Evolutionary conservation across 148 eudicot species (phyloP).

Genomic region (Spergularia marina): DNA sequence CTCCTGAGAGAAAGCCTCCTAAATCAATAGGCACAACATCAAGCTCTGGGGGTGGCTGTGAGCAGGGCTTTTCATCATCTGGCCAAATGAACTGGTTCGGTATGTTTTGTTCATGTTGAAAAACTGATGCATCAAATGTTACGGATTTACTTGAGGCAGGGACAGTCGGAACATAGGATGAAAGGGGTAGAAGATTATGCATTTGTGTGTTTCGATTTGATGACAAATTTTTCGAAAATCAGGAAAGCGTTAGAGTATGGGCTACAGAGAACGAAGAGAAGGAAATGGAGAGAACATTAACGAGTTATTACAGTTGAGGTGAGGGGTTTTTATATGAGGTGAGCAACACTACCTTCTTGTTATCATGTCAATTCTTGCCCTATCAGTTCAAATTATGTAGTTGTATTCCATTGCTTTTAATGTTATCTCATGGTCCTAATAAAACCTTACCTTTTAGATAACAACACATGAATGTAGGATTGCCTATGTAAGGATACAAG

Average conservation of each 20-base stretch:
- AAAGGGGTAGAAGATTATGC: slow-evolving; percentile 6
- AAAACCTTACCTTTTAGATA: slow-evolving; percentile 11
- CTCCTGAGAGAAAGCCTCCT: slow-evolving; percentile 41
- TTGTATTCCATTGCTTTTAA: slow-evolving; percentile 13
- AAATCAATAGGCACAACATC: slow-evolving; percentile 41
- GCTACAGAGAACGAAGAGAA: background rate
- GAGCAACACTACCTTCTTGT: slow-evolving; percentile 16
- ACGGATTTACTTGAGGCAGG: slow-evolving; percentile 3
- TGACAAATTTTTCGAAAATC: slow-evolving; percentile 4
- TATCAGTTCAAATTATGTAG: slow-evolving; percentile 4
- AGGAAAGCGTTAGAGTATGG: background rate
- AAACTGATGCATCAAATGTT: slow-evolving; percentile 30
- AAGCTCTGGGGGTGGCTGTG: slow-evolving; percentile 36
- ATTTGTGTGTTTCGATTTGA: slow-evolving; percentile 12
- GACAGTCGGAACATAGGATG: slow-evolving; percentile 9
- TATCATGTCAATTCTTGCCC: slow-evolving; percentile 25
- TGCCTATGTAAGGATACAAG: background rate
- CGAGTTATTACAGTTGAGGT: slow-evolving; percentile 7
- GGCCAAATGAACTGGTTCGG: slow-evolving; percentile 52
- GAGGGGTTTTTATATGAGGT: slow-evolving; percentile 24
- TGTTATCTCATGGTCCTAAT: slow-evolving; percentile 15
- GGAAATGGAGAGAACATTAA: background rate
- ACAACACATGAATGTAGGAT: slow-evolving; percentile 2
- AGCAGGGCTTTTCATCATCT: slow-evolving; percentile 39
- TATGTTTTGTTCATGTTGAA: slow-evolving; percentile 30